Percentiles rank a stretch among this genome's conserved stretches.
Conservation (phyloP, 2,329 filamentous ascomycete species). For the Chalaropsis ovoidea region DNA sequence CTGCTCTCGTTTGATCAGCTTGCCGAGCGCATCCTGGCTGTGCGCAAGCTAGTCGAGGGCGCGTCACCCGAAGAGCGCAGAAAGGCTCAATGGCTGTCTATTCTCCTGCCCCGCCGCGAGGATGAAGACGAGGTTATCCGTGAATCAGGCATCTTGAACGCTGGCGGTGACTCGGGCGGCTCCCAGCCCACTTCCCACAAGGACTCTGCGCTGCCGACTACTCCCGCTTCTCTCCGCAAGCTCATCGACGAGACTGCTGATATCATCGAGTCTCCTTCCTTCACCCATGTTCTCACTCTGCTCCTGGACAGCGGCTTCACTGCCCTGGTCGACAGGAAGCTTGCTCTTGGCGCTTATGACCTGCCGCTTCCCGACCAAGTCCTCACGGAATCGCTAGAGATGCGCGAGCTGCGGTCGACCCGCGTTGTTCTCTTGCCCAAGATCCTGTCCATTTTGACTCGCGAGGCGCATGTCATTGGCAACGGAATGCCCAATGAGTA, state of each 20-base stretch:
- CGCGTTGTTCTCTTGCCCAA: constrained; percentile 69
- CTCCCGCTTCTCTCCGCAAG: constrained; percentile 52
- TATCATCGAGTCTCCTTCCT: constrained; percentile 85
- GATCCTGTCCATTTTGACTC: constrained; percentile 77
- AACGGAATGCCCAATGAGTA: constrained; percentile 64
- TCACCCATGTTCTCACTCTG: constrained; percentile 73
- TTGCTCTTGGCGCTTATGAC: constrained; percentile 70
- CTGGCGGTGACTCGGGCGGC: constrained; percentile 31
- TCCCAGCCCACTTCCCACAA: constrained; percentile 26
- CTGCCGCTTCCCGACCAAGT: constrained; percentile 25
- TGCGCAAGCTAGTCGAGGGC: constrained; percentile 77
- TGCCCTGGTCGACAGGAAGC: constrained; percentile 69
- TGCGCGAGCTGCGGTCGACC: constrained; percentile 39
- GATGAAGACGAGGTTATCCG: constrained; percentile 75
- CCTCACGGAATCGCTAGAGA: constrained; percentile 20
- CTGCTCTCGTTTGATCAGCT: constrained; percentile 73
- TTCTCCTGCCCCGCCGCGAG: constrained; percentile 67
- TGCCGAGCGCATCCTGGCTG: constrained; percentile 68
- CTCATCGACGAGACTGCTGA: constrained; percentile 94
- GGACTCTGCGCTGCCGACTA: constrained; percentile 28
- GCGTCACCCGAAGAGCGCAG: constrained; percentile 35
- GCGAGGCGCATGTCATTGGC: constrained; percentile 83
- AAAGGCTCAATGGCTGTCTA: constrained; percentile 62
- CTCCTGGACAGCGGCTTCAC: constrained; percentile 83
- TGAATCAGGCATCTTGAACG: constrained; percentile 67